Percentiles rank a stretch among this genome's conserved stretches.
Evolutionary conservation across 495 filamentous ascomycete species (phyloP).

Genomic region (Lichina pygmaea): DNA sequence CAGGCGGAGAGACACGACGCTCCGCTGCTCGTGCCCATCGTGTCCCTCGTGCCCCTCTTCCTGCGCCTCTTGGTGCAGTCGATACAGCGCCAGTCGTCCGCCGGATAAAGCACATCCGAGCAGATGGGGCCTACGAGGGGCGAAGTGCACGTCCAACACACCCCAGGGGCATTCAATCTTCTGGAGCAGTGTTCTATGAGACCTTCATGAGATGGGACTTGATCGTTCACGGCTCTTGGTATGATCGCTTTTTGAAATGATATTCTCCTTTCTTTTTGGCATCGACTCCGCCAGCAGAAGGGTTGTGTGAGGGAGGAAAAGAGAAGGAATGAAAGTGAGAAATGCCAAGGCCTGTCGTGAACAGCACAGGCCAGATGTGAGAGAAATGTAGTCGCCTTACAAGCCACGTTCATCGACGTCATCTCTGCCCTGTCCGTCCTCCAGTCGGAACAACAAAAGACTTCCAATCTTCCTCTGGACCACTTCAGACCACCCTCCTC

Average conservation of each 20-base stretch:
- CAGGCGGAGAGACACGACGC: not conserved
- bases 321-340: too few relatives aligned
- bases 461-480: conserved; percentile 42
- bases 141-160: conserved; percentile 70
- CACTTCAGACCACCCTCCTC: conserved; percentile 3
- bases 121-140: conserved; percentile 22
- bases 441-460: conserved; percentile 34
- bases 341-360: too few relatives aligned
- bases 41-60: too few relatives aligned
- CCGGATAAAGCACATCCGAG: conserved; percentile 51
- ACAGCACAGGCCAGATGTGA: too few relatives aligned
- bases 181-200: conserved; percentile 7
- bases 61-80: conserved; percentile 5
- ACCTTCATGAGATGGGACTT: too few relatives aligned
- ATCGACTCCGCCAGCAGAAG: conserved; percentile 21
- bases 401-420: too few relatives aligned
- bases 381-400: too few relatives aligned
- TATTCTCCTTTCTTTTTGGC: too few relatives aligned
- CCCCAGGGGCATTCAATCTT: conserved; percentile 33
- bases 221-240: too few relatives aligned
- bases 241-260: too few relatives aligned
- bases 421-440: conserved; percentile 6
- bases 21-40: too few relatives aligned
- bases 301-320: not conserved
- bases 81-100: conserved; percentile 38